Percentiles rank a stretch among this genome's conserved stretches.
Evolutionary conservation across 306 rosid species (phyloP).

Genomic region (Fragaria iinumae): DNA sequence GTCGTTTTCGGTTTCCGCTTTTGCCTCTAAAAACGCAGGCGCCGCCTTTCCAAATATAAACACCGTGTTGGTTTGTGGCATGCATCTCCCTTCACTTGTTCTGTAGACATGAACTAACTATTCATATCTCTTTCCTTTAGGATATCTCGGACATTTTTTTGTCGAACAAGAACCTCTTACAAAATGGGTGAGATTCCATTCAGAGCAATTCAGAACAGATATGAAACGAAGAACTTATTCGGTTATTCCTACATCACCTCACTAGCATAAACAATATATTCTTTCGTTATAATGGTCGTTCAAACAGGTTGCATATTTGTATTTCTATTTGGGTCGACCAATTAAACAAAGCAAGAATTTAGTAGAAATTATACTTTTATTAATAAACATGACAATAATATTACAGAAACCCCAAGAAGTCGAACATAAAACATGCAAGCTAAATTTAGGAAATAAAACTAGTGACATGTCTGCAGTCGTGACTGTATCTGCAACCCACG

Average conservation of each 20-base stretch:
- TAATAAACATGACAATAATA: no score
- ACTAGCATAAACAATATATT: neutral
- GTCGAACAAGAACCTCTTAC: neutral
- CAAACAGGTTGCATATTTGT: no score
- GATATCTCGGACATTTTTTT: neutral
- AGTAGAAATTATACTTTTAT: no score
- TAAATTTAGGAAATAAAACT: no score
- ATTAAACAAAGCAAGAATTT: no score
- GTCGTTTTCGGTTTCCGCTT: slow-evolving; percentile 32
- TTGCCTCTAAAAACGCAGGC: slow-evolving; percentile 16
- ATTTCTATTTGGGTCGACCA: no score
- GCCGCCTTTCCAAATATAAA: slow-evolving; percentile 36
- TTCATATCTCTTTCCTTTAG: neutral
- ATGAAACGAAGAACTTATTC: neutral
- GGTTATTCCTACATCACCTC: neutral
- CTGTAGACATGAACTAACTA: neutral
- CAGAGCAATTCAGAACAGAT: neutral
- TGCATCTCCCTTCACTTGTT: neutral
- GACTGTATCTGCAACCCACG: no score
- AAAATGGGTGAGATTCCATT: neutral
- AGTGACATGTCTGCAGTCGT: no score
- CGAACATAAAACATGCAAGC: no score
- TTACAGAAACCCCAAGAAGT: no score
- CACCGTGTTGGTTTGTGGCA: neutral
- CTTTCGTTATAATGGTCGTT: no score